Evolutionary conservation across 2,329 filamentous ascomycete genomes (phyloP), one percentile per base, ranked within the genome.

Genomic region (Alternaria solani): DNA sequence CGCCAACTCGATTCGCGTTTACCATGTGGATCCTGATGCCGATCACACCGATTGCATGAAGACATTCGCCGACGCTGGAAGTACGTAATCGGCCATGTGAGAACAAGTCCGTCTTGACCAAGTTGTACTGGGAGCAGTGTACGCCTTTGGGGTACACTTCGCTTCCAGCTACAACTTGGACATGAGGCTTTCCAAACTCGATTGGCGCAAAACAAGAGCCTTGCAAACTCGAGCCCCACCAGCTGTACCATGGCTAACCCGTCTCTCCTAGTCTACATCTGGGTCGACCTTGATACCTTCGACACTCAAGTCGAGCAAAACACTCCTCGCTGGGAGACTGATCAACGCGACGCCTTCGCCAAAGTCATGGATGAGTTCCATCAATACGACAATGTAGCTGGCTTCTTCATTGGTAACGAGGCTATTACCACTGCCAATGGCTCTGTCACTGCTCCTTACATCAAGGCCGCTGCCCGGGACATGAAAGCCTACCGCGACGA

Each of bases 1-100:
- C 63, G 87, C 91, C 75, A 96, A 96, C 77, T 85, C 90, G 30
- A 93, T 96, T 72, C 91, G 93, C 58, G 91, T 95, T 59, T 97
- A 97, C 79, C 92, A 96, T 74, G 92, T 97, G 62, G 89, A 96
- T 70, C 81, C 91, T 2, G 77, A 80, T 3, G 87, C 81, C 32
- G 82, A 94, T 75, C 94, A 97, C 78, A 84, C 86, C 59, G 89
- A 85, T 20, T 97, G 93, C 81, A 96, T 97, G 92, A 84, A 84
- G 55, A 89, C 88, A 1, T 92, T 97, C 75, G 88, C 87, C 12
- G 87, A 93, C 69, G 90, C 88, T 42, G 69, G 69, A 52, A 71
- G 61, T 64, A 58, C 47, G 58, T 61, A 56, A 51, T 36, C 1
- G 23, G n/a, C 7, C 2, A 38, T 14, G 12, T 23, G 39, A 23